Base-by-base conservation (phyloP, 129 eudicot genomes). In the Escallonia herrerae region DNA sequence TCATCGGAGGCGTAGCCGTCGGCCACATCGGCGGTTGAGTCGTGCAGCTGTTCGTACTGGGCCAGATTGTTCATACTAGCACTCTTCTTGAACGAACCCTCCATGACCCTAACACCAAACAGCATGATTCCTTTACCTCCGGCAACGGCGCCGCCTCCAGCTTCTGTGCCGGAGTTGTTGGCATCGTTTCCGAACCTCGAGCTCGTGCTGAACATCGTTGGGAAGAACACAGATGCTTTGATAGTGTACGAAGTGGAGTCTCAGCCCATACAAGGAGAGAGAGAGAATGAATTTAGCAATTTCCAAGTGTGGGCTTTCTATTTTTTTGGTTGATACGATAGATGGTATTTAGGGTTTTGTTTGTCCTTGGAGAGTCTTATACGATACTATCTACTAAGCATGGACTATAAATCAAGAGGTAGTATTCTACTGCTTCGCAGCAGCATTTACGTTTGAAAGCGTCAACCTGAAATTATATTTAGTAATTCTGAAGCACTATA, bases 1-100 rank as follows among this genome's bases (percentile, higher is more conserved):
- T 89, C 99, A 64, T 93, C 99, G 5, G 96, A 93, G 13, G 85
- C 96, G 57, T 93, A 93, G 10, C 96, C 95, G 44, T 86, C 79
- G 67, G 79, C 87, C 15, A 63, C 56, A 74, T 85, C 89, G 6
- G 54, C 55, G 60, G 68, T 82, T 4, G 75, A 67, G 33, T 79
- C 78, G 8, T 65, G 85, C 5, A 77, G 87, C 22, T 80, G 87
- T 40, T 89, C 93, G 64, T 67, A 89, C 66, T 86, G 96, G 33
- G 93, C 86, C 51, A 93, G 70, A 72, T 93, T 93, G 49, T 72
- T 89, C 96, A 93, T 83, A 54, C 99, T 93, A 62, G 74, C 88
- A 57, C 99, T 74, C 61, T 93, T 93, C 66, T 95, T 74, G 10
- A 89, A 83, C 40, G 82, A 73, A 10, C 81, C 86, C 58, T 78